Conservation (phyloP, 1,284 basidiomycete species). For the Malassezia furfur region DNA sequence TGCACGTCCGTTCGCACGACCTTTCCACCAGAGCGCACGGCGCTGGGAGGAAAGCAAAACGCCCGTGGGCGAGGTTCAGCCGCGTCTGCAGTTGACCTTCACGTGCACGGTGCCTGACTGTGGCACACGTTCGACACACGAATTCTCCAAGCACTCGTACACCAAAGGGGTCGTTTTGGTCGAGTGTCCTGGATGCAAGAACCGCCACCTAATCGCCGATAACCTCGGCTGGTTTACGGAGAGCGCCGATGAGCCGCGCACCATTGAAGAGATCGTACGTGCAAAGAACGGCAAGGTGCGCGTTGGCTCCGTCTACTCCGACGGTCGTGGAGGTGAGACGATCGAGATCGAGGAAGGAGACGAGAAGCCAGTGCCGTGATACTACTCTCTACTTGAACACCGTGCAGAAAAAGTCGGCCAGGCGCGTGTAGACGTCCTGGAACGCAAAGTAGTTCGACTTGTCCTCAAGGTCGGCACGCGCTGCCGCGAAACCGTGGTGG, state of each 20-base stretch:
- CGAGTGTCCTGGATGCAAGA: conserved; percentile 81
- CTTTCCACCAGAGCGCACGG: neutral
- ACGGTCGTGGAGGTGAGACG: conserved; percentile 36
- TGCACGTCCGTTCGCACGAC: neutral
- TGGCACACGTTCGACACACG: conserved; percentile 71
- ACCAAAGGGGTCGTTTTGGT: conserved; percentile 80
- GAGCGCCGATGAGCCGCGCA: conserved; percentile 31
- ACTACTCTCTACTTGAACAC: conserved; percentile 1
- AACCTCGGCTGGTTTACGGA: conserved; percentile 45
- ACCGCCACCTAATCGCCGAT: conserved; percentile 53
- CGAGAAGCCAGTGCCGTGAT: neutral
- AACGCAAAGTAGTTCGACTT: conserved; percentile 60
- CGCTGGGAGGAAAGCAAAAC: conserved; percentile 9
- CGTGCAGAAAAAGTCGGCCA: conserved; percentile 25
- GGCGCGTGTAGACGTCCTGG: conserved; percentile 57
- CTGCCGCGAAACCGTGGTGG: conserved; percentile 62
- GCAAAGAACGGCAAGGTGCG: conserved; percentile 37
- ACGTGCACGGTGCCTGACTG: conserved; percentile 54
- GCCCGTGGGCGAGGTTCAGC: conserved; percentile 31
- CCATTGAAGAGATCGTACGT: conserved; percentile 42
- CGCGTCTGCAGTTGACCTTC: conserved; percentile 37
- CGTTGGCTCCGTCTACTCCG: conserved; percentile 26
- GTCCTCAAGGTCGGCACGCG: conserved; percentile 59
- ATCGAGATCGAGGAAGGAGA: conserved; percentile 29
- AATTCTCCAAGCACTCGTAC: conserved; percentile 76